Evolutionary conservation across 2,329 filamentous ascomycete genomes (phyloP), one percentile per base, ranked within the genome.

Genomic region (Alternaria arborescens): DNA sequence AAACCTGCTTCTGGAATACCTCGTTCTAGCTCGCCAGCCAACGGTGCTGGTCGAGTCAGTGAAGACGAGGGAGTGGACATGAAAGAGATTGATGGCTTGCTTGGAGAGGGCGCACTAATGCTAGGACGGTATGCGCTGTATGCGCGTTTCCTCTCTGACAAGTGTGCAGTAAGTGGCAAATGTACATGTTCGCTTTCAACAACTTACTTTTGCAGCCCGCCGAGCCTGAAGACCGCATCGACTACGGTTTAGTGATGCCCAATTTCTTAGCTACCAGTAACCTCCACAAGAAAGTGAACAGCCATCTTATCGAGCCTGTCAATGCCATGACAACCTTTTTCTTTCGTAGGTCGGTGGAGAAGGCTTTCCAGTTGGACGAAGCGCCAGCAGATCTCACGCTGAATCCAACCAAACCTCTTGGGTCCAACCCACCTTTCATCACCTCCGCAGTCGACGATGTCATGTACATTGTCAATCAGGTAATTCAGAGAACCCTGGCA

Each of bases 381-480:
- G 87, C 89, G 20, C 95, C 95, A 0, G 81, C 85, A 1, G 93
- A 93, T 20, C 82, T 99, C 20, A 91, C 91, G 0, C 83, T 99
- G 34, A 92, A 89, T 73, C 84, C 90, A 42, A 89, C 86, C 71
- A 91, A 86, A 72, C 84, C 90, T 4, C 83, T 97, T 43, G 88
- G 90, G 53, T 87, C 89, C 59, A 93, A 93, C 69, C 87, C 93
- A 3, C 95, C 95, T 0, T 96, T 92, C 74, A 97, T 99, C 71
- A 94, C 95, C 43, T 93, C 94, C 2, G 94, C 94, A 0, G 94
- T 99, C 8, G 95, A 99, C 81, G 95, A 97, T 80, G 93, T 98
- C 73, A 98, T 99, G 94, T 99, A 98, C 80, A 97, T 99, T 70
- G 92, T 97, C 75, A 97, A 96, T 75, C 90, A 94, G 52, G 91